Conservation (phyloP, 129 eudicot species). For the Oenanthe sinensis region DNA sequence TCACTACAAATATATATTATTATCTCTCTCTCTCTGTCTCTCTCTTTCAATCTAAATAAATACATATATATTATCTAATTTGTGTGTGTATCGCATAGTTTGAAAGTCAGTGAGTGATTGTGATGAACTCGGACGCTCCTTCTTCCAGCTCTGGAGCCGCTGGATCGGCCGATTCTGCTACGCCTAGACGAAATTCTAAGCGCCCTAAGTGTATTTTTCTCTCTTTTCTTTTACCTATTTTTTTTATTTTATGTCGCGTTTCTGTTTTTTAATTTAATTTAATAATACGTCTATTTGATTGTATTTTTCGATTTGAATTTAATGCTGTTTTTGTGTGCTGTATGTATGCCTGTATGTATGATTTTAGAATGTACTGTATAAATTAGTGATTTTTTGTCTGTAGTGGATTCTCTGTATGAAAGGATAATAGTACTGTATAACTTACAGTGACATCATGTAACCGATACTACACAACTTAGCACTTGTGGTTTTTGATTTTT, state of each 20-base stretch:
- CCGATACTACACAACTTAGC: too few species aligned
- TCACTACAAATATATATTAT: not conserved
- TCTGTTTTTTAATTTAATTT: not conserved
- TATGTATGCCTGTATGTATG: not conserved
- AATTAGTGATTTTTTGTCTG: not conserved
- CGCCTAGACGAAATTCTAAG: constrained; percentile 71
- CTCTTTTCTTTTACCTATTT: not conserved
- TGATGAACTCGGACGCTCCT: constrained; percentile 62
- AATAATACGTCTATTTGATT: not conserved
- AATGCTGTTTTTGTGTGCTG: not conserved
- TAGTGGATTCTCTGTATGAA: not conserved
- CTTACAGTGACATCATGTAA: not conserved
- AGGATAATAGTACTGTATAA: too few species aligned
- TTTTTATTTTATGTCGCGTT: not conserved
- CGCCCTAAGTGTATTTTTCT: constrained; percentile 70
- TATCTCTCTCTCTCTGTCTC: too few species aligned
- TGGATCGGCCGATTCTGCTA: constrained; percentile 64
- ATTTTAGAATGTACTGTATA: too few species aligned
- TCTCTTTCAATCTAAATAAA: too few species aligned
- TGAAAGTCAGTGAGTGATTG: not conserved
- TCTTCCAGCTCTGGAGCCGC: constrained; percentile 74
- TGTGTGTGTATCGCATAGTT: not conserved
- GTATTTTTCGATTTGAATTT: not conserved
- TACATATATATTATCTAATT: too few species aligned
- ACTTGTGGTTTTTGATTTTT: not conserved